Evolutionary conservation across 2,329 filamentous ascomycete species (phyloP), one percentile per base, ranked within the genome.

Genomic region (Periconia sp.): DNA sequence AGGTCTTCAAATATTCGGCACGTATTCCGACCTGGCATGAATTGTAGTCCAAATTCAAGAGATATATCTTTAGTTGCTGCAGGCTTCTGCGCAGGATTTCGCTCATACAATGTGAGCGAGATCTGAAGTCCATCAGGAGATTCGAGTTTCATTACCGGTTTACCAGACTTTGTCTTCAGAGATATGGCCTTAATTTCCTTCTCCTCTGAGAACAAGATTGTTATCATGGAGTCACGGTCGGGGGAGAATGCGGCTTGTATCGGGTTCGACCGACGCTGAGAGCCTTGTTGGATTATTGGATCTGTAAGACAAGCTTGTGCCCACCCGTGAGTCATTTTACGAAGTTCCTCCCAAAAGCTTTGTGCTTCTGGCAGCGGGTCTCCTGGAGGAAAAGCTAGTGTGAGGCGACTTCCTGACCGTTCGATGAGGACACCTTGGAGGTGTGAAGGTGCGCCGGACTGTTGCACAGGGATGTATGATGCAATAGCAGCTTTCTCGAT

Each of bases 1-100:
- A 99, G 99, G 59, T 97, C 89, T 76, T 99, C 94, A 57, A 88
- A 89, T 63, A 99, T 96, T 17, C 95, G 94, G n/a, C 94, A 92
- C 71, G 97, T 99, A 30, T 95, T 95, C 52, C 91, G 89, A 76
- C 97, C 93, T 1, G 94, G 94, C 71, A 92, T 90, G 77, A 97
- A 99, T 6, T 85, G 91, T 79, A 97, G 97, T 70, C 87, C 85
- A 61, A 99, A 86, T 19, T 90, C 88, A 53, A 99, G 79, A 19
- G 91, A 84, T 15, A 91, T 88, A 11, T 93, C 84, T 71, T 88
- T 87, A 60, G 89, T 89, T 47, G 94, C 84, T 11, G 90, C 92
- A 41, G 91, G 97, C 49, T 92, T 89, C 43, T 95, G 90, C 79
- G 99, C 96, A 41, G 91, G 97, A 49, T 92, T 89, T 42, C 95